Conservation (phyloP, 768 basidiomycete genomes). For the Leccinum pellstonianum region DNA sequence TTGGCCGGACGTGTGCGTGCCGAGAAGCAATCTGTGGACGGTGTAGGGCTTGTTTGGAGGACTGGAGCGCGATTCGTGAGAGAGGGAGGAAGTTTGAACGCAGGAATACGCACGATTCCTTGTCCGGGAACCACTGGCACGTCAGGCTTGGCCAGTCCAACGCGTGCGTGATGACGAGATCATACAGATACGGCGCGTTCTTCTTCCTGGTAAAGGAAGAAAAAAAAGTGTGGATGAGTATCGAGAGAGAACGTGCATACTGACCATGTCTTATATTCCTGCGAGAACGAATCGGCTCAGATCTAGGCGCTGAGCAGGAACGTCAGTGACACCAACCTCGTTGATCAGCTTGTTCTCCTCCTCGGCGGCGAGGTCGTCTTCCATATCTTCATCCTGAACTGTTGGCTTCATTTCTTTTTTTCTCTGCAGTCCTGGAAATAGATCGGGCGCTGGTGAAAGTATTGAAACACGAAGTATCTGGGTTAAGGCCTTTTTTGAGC, state of each 20-base stretch:
- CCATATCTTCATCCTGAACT: slow-evolving; percentile 58
- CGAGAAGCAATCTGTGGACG: slow-evolving; percentile 89
- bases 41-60: slow-evolving; percentile 93
- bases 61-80: slow-evolving; percentile 39
- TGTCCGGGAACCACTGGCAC: slow-evolving; percentile 99
- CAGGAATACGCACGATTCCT: slow-evolving; percentile 69
- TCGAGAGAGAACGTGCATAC: slow-evolving; percentile 14
- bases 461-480: neutral
- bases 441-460: neutral
- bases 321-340: slow-evolving; percentile 51
- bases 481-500: slow-evolving; percentile 2
- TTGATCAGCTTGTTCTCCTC: slow-evolving; percentile 89
- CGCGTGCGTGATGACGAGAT: slow-evolving; percentile 95
- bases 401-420: slow-evolving; percentile 49
- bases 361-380: slow-evolving; percentile 78
- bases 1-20: slow-evolving; percentile 96
- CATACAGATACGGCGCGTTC: slow-evolving; percentile 97
- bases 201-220: slow-evolving; percentile 65
- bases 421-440: neutral
- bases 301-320: slow-evolving; percentile 1
- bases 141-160: slow-evolving; percentile 98
- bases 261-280: slow-evolving; percentile 89
- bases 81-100: neutral
- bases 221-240: neutral
- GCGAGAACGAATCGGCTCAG: slow-evolving; percentile 12